These are phyloP conservation scores for Helminthosporium solani DNA, from an alignment of 2,329 filamentous ascomycete species.

Conservation along the genomic window DNA sequence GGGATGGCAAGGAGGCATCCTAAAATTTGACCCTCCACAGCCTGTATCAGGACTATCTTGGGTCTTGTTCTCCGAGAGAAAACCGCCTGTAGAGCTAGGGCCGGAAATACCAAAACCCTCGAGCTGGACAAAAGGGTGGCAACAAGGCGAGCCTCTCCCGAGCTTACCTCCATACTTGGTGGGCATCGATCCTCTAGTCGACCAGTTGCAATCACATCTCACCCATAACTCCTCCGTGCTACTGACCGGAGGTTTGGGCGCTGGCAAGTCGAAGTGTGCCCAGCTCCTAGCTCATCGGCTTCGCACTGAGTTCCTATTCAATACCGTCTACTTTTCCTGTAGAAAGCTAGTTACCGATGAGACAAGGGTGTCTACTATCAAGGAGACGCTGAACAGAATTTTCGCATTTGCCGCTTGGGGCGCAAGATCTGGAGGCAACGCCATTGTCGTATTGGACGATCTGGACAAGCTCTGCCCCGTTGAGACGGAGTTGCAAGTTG, in stretches of 20 bases:
- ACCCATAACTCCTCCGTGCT: constrained; percentile 86
- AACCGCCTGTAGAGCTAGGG: constrained; percentile 73
- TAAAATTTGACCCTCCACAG: constrained; percentile 70
- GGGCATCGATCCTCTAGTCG: constrained; percentile 77
- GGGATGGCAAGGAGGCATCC: constrained; percentile 77
- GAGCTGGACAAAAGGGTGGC: constrained; percentile 50
- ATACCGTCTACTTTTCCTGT: constrained; percentile 84
- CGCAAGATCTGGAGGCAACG: constrained; percentile 77
- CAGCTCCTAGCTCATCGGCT: constrained; percentile 74
- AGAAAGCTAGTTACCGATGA: constrained; percentile 88
- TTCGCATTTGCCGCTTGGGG: constrained; percentile 93
- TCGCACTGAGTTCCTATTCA: constrained; percentile 71
- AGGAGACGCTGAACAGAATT: constrained; percentile 78
- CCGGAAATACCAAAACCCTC: constrained; percentile 67
- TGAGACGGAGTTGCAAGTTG: constrained; percentile 91
- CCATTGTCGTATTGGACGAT: constrained; percentile 87
- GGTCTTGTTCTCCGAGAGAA: constrained; percentile 76
- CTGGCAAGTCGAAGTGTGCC: constrained; percentile 83
- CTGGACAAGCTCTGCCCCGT: constrained; percentile 88
- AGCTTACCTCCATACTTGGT: constrained; percentile 64
- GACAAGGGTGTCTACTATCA: constrained; percentile 83
- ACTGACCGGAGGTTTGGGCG: constrained; percentile 82
- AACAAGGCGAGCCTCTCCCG: constrained; percentile 58
- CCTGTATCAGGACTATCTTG: constrained; percentile 52
- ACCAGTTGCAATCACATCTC: constrained; percentile 72